A percentile compares a stretch with the other conserved stretches of the same genome.
Evolutionary conservation across 2,329 filamentous ascomycete species (phyloP).

Genomic region (Tolypocladium nubicola): DNA sequence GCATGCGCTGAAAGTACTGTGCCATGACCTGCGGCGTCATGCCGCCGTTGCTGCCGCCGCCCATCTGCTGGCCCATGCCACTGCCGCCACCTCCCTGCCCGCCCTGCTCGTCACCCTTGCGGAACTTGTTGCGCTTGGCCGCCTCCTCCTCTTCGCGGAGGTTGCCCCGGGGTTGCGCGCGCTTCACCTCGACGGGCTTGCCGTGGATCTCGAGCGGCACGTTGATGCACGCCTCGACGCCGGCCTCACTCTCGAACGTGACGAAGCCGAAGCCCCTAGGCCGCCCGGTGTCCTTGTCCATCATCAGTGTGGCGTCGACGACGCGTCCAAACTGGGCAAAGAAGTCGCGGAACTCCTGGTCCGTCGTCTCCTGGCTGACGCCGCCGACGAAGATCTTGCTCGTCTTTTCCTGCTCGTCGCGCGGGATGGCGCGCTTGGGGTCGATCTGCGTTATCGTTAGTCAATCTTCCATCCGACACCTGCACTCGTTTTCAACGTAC

Average conservation of each 20-base stretch:
- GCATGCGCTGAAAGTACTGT: constrained; percentile 97
- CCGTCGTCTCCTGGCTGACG: constrained; percentile 92
- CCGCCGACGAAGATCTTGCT: constrained; percentile 98
- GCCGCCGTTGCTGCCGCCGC: constrained; percentile 33
- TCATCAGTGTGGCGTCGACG: constrained; percentile 96
- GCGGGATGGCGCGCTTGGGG: constrained; percentile 91
- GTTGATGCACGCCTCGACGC: constrained; percentile 83
- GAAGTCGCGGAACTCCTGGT: constrained; percentile 92
- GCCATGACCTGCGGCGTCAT: constrained; percentile 98
- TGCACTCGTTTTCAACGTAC: constrained; percentile 42
- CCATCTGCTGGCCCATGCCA: constrained; percentile 31
- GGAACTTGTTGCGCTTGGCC: constrained; percentile 50
- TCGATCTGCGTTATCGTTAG: constrained; percentile 58
- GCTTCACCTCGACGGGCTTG: constrained; percentile 97
- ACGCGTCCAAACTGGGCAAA: constrained; percentile 95
- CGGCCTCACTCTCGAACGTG: constrained; percentile 91
- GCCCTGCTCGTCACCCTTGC: constrained; percentile 39
- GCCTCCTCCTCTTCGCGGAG: constrained; percentile 81
- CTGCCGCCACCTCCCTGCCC: constrained; percentile 15
- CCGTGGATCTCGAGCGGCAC: constrained; percentile 83
- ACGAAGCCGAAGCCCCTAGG: constrained; percentile 96
- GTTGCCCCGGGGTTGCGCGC: constrained; percentile 90
- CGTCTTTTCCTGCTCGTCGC: constrained; percentile 96
- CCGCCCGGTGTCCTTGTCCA: constrained; percentile 98
- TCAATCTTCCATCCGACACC: neutral